A percentile compares a stretch with the other conserved stretches of the same genome.
Conservation (phyloP, 2,329 filamentous ascomycete genomes). For the Grosmannia penicillata region DNA sequence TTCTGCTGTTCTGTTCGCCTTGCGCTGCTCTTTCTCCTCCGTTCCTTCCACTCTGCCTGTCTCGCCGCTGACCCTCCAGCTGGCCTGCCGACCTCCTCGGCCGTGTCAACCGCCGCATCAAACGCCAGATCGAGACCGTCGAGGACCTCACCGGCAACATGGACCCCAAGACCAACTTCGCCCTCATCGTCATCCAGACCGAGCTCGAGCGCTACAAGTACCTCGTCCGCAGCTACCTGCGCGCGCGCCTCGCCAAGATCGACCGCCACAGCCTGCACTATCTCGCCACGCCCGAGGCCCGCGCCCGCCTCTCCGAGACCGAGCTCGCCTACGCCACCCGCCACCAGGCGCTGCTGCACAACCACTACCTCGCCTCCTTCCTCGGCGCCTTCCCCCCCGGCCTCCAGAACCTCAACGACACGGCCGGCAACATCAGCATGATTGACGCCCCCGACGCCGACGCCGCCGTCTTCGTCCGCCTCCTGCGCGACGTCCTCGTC, state of each 20-base stretch:
- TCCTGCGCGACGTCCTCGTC: constrained; percentile 46
- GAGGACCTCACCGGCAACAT: constrained; percentile 59
- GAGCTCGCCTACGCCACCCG: constrained; percentile 73
- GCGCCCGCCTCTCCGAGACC: constrained; percentile 52
- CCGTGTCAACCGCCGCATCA: constrained; percentile 53
- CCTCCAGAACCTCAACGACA: constrained; percentile 79
- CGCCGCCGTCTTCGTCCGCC: constrained; percentile 69
- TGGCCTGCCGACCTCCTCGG: constrained; percentile 66
- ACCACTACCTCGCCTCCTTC: constrained; percentile 78
- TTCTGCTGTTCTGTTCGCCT: not conserved
- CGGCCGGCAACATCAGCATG: constrained; percentile 81
- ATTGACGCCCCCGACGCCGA: constrained; percentile 75
- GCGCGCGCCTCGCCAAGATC: constrained; percentile 82
- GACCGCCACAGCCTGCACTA: constrained; percentile 66
- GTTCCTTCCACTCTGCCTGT: no score
- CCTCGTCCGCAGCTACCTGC: constrained; percentile 66
- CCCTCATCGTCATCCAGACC: constrained; percentile 87
- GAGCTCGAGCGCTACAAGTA: constrained; percentile 93
- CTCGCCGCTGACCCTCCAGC: constrained; percentile 18
- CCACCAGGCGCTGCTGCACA: constrained; percentile 71
- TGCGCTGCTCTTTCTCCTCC: no score
- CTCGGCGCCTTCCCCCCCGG: constrained; percentile 64
- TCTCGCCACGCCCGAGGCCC: constrained; percentile 39
- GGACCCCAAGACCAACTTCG: constrained; percentile 85
- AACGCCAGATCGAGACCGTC: constrained; percentile 22